These are phyloP conservation scores for Phytopythium chamaehyphon DNA, from an alignment of 352 stramenopile genomes.

Conservation along the genomic window DNA sequence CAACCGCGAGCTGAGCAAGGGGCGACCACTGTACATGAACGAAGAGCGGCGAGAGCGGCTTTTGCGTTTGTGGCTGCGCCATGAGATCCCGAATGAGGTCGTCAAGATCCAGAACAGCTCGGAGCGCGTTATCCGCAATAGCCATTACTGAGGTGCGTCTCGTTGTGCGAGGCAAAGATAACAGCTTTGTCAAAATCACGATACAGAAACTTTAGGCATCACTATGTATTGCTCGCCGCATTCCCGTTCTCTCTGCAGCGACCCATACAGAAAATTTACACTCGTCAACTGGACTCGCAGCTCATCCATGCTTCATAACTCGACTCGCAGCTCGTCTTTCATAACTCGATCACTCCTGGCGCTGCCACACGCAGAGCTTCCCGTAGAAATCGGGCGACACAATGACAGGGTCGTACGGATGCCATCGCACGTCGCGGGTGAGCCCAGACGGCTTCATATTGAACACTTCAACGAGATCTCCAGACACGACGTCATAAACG, in stretches of 20 bases:
- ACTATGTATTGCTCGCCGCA: too few relatives aligned
- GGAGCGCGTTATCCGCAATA: slow-evolving; percentile 86
- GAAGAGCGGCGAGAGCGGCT: slow-evolving; percentile 63
- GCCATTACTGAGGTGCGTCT: slow-evolving; percentile 52
- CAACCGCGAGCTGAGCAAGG: slow-evolving; percentile 78
- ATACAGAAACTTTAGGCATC: too few relatives aligned
- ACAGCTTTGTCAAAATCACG: too few relatives aligned
- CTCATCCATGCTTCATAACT: too few relatives aligned
- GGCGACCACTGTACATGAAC: slow-evolving; percentile 78
- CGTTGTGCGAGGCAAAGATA: too few relatives aligned
- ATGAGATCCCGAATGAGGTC: slow-evolving; percentile 85
- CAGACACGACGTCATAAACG: slow-evolving; percentile 74
- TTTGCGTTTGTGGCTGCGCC: slow-evolving; percentile 67
- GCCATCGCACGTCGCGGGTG: slow-evolving; percentile 81
- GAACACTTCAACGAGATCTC: slow-evolving; percentile 73
- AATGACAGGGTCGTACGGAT: slow-evolving; percentile 77
- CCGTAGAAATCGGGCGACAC: slow-evolving; percentile 85
- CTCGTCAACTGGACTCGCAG: too few relatives aligned
- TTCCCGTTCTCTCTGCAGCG: too few relatives aligned
- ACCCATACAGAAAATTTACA: too few relatives aligned
- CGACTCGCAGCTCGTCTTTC: too few relatives aligned
- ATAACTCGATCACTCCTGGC: slow-evolving; percentile 21
- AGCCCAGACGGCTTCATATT: slow-evolving; percentile 74
- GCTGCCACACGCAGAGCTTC: slow-evolving; percentile 82
- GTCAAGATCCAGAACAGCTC: slow-evolving; percentile 88